Percentiles rank a stretch among this genome's conserved stretches.
phyloP scores from a whole-genome alignment of 1,139 yeast genomes.

The Zygosaccharomyces pseudobailii region DNA sequence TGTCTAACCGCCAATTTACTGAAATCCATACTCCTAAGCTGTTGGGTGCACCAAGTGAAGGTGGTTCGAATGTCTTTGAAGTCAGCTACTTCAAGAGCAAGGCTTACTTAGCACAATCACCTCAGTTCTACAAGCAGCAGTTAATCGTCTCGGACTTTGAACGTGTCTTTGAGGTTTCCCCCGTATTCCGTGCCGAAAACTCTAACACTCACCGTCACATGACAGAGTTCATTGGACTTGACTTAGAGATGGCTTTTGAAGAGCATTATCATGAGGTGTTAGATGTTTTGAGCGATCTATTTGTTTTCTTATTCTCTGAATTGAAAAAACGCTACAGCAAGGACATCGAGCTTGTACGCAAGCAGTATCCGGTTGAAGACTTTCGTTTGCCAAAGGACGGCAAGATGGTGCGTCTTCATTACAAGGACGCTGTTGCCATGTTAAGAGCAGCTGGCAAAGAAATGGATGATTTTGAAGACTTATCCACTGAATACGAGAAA shows the following conservation, averaged over 20 bases:
- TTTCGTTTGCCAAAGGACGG: conserved; percentile 86
- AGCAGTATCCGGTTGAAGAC: conserved; percentile 96
- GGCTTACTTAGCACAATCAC: conserved; percentile 95
- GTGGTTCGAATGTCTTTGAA: conserved; percentile 95
- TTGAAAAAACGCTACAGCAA: conserved; percentile 71
- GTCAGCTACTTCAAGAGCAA: conserved; percentile 86
- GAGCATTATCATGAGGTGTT: conserved; percentile 96
- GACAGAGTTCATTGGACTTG: conserved; percentile 98
- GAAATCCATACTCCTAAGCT: conserved; percentile 96
- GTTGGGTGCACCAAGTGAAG: conserved; percentile 94
- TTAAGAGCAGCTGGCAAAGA: conserved; percentile 81
- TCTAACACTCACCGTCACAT: conserved; percentile 98
- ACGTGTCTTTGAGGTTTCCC: conserved; percentile 91
- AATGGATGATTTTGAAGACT: conserved; percentile 80
- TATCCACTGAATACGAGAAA: conserved; percentile 91
- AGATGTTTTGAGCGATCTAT: conserved; percentile 77
- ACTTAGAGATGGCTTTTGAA: conserved; percentile 96
- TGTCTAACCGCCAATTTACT: conserved; percentile 60
- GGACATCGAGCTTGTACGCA: conserved; percentile 87
- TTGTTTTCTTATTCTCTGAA: conserved; percentile 81
- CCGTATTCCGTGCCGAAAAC: conserved; percentile 98
- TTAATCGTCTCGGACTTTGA: conserved; percentile 97
- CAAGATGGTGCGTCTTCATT: conserved; percentile 85
- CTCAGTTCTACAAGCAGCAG: conserved; percentile 97
- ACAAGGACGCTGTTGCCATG: conserved; percentile 85